These are phyloP conservation scores for Avena sativa DNA, from an alignment of 176 grass and related monocot species.

Conservation along the genomic window DNA sequence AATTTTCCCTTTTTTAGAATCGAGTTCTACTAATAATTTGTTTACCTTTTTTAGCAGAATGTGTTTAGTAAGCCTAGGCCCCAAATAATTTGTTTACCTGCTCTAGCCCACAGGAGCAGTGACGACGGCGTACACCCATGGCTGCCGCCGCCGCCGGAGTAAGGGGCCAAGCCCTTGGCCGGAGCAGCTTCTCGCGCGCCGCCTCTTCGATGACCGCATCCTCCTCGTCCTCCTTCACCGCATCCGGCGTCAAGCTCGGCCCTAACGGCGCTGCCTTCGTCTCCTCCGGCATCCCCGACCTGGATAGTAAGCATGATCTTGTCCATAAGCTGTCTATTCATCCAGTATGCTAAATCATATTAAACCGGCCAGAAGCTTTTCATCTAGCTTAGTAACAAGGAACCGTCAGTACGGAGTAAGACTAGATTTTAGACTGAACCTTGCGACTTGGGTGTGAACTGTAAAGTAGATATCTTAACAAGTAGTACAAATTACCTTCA, in stretches of 20 bases:
- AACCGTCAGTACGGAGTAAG: no score
- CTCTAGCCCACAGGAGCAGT: background rate
- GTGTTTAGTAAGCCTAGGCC: no score
- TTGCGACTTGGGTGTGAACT: background rate
- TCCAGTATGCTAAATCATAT: background rate
- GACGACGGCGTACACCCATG: slow-evolving; percentile 4
- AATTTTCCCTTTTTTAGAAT: no score
- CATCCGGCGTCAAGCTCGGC: slow-evolving; percentile 66
- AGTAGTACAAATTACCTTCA: background rate
- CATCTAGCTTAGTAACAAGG: background rate
- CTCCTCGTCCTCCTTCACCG: slow-evolving; percentile 24
- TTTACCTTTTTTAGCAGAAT: no score
- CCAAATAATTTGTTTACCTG: no score
- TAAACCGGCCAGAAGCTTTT: background rate
- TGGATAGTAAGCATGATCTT: slow-evolving; percentile 64
- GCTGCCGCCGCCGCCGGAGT: slow-evolving; percentile 25
- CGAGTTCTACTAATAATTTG: no score
- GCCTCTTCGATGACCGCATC: slow-evolving; percentile 16
- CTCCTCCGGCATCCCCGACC: slow-evolving; percentile 90
- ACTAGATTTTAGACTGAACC: background rate
- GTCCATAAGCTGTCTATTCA: background rate
- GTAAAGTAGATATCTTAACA: background rate
- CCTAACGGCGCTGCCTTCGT: slow-evolving; percentile 63
- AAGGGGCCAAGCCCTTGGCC: slow-evolving; percentile 45
- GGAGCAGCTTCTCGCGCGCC: slow-evolving; percentile 78